Evolutionary conservation across 2,329 filamentous ascomycete species (phyloP), one percentile per base, ranked within the genome.

Genomic region (Ceratocystis cubensis): DNA sequence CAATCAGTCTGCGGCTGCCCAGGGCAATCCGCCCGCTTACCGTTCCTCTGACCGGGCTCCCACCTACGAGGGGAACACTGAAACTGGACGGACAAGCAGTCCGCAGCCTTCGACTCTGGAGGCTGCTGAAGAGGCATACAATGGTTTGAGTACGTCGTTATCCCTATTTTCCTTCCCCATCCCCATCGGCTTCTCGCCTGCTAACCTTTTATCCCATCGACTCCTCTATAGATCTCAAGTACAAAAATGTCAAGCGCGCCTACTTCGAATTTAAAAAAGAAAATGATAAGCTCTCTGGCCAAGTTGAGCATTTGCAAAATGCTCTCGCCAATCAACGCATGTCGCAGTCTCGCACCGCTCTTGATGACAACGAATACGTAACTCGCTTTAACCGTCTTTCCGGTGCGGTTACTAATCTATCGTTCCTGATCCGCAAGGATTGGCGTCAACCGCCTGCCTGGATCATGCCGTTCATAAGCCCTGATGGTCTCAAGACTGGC

Each of bases 221-320:
- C 25, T 15, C 48, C 25, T 15, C 46, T 37, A 37, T 59, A 96
- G 92, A 94, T 73, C 85, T 85, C 71, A 99, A 99, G 78, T 99
- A 99, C 75, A 95, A 95, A 75, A 96, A 96, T 74, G 93, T 99
- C 67, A 99, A 99, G 79, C 87, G 91, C 66, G 89, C 96, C 72
- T 99, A 96, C 75, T 97, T 97, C 75, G 94, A 97, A 70, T 91
- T 93, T 73, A 94, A 96, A 74, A 82, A 86, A 17, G 92, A 96
- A 76, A 93, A 97, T 65, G 92, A 96, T 72, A 85, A 88, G 72
- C 88, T 96, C 71, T 37, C 63, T 6, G 48, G 88, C 87, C 70
- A 96, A 75, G 89, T 97, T 28, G 93, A 96, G 75, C 88, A 94
- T 72, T 82, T 99, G 20, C 94, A 99, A 75, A 97, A 99, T 75